Base-by-base conservation (phyloP, 1,284 basidiomycete species). In the Pseudozyma flocculosa region DNA sequence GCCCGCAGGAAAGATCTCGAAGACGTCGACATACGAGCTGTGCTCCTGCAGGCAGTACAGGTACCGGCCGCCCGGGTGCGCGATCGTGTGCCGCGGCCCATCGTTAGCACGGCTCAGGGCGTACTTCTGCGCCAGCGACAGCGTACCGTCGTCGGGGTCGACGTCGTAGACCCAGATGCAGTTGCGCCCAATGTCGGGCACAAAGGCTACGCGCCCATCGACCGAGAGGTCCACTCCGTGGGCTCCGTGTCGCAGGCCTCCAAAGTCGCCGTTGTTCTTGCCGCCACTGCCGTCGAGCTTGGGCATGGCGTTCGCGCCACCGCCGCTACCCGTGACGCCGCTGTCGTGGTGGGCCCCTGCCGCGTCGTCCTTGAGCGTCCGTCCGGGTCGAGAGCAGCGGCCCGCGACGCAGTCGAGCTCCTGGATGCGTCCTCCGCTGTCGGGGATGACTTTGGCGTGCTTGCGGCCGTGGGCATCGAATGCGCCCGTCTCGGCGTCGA, bases 11-110 rank as follows among this genome's bases (percentile, higher is more conserved):
- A 56, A 45, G 4, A 71, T 64, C 52, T 72, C 54, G 34, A 73
- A 77, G 0, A 67, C 65, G 43, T 74, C 70, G 15, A 75, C 72
- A 62, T 72, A 66, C 14, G 65, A 69, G 29, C 70, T 72, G 48
- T 78, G 77, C 50, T 78, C 77, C 44, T 78, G 75, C 26, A 80
- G 53, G 19, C 69, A 72, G 66, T 80, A 80, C 30, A 79, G 78
- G 57, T 73, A 70, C 26, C 61, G 61, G n/a, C 79, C 79, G 48
- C 66, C 70, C 14, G 77, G 78, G 54, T 79, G 79, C 4, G 79
- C 79, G 63, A 78, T 75, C n/a, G 73, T 78, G 53, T 80, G 79
- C 5, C 79, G 67, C 10, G 79, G 79, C 0, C 78, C 79, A 49
- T 80, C 79, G 57, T 78, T 71, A 10, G 67, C 49, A 19, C 79